Evolutionary conservation across 108 stramenopile species (phyloP).

Genomic region (Fragilaria radians): DNA sequence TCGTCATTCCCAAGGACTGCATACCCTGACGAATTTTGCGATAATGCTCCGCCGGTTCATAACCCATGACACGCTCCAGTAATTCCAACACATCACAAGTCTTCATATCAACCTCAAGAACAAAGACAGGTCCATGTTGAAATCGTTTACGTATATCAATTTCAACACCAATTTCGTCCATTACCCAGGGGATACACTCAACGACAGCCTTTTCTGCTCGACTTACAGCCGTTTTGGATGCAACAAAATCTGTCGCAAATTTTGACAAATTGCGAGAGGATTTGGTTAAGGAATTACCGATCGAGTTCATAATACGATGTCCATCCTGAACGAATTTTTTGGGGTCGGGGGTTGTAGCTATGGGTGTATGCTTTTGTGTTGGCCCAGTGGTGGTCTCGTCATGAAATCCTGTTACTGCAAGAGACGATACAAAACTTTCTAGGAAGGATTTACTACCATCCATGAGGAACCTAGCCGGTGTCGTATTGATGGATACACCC

Average conservation of each 20-base stretch:
- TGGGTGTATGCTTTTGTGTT: not conserved
- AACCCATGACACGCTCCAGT: not conserved
- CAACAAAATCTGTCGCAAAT: slow-evolving; percentile 5
- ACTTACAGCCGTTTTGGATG: slow-evolving; percentile 10
- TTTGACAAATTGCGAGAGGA: too few relatives aligned
- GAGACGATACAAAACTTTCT: not conserved
- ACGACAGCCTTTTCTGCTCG: slow-evolving; percentile 7
- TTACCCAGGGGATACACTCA: slow-evolving; percentile 4
- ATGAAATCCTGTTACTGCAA: not conserved
- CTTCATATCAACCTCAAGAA: slow-evolving; percentile 10
- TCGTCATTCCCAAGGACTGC: slow-evolving; percentile 4
- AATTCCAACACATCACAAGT: slow-evolving; percentile 1
- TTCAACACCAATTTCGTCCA: not conserved
- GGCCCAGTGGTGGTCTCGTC: not conserved
- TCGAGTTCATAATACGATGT: not conserved
- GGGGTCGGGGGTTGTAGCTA: not conserved
- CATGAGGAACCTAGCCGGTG: not conserved
- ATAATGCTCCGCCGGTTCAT: slow-evolving; percentile 9
- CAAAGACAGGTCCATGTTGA: slow-evolving; percentile 11
- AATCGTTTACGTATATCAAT: slow-evolving; percentile 8
- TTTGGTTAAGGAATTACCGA: slow-evolving; percentile 2
- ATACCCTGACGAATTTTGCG: not conserved
- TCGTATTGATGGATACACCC: too few relatives aligned
- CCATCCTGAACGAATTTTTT: slow-evolving; percentile 1
- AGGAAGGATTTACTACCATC: not conserved